Percentiles rank a stretch among this genome's conserved stretches.
These are phyloP conservation scores for Aspergillus neoniger DNA, from an alignment of 2,329 filamentous ascomycete species.

Conservation along the genomic window DNA sequence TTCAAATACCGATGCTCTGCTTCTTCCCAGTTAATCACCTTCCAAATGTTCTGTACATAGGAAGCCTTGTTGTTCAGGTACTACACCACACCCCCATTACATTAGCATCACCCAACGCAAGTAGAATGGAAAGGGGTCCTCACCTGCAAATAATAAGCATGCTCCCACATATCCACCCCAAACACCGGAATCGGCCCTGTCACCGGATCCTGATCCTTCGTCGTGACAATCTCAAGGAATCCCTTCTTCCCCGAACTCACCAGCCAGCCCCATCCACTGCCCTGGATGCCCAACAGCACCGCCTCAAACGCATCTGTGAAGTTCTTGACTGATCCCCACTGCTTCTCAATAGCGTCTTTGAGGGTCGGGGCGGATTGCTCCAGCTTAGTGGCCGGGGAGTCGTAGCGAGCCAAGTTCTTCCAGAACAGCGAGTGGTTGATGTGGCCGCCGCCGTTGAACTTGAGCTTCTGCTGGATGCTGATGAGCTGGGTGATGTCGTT, in stretches of 20 bases:
- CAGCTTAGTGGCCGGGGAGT: constrained; percentile 58
- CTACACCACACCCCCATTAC: constrained; percentile 41
- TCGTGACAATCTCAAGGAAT: constrained; percentile 70
- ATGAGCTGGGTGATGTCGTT: constrained; percentile 66
- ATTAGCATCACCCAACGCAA: neutral
- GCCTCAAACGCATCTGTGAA: constrained; percentile 69
- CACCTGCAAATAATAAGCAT: constrained; percentile 84
- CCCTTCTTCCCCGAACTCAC: constrained; percentile 63
- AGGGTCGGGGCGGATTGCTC: constrained; percentile 60
- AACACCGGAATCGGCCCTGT: constrained; percentile 75
- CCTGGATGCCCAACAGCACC: constrained; percentile 71
- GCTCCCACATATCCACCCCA: constrained; percentile 90
- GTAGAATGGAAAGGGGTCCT: constrained; percentile 15
- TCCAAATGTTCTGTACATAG: constrained; percentile 89
- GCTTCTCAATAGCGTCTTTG: constrained; percentile 60
- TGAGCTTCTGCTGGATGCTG: constrained; percentile 69
- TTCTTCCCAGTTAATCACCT: constrained; percentile 89
- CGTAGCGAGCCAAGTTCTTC: constrained; percentile 72
- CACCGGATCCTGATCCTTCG: constrained; percentile 85
- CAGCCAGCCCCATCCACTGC: constrained; percentile 87
- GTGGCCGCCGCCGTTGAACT: constrained; percentile 89
- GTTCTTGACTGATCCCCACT: constrained; percentile 67
- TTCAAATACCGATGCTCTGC: constrained; percentile 66
- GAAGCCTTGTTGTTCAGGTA: constrained; percentile 93
- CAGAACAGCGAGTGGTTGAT: constrained; percentile 94